A percentile compares a stretch with the other conserved stretches of the same genome.
These are phyloP conservation scores for Eragrostis nindensis DNA, from an alignment of 176 grass and related monocot genomes.

Conservation along the genomic window DNA sequence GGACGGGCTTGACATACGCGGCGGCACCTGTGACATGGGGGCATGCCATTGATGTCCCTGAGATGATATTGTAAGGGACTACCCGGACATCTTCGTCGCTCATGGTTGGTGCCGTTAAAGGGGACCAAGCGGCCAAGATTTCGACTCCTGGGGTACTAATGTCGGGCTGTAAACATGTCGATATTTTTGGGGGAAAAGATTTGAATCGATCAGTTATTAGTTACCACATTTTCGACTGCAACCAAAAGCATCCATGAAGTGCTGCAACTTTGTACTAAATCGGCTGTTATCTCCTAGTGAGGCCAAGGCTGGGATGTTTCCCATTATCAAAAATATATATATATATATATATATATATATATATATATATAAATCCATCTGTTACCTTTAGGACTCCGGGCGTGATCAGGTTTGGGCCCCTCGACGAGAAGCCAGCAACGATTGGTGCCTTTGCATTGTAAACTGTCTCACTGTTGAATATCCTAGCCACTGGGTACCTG, in stretches of 20 bases:
- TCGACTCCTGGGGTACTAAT: conserved; percentile 3
- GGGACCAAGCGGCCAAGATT: conserved; percentile 34
- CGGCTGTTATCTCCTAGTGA: no score
- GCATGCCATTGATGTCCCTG: background rate
- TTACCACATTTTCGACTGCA: background rate
- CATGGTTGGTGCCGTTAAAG: background rate
- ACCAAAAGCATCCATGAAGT: background rate
- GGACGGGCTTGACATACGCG: conserved; percentile 21
- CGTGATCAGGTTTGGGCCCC: background rate
- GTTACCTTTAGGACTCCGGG: conserved; percentile 1
- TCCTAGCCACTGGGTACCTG: background rate
- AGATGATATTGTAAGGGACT: background rate
- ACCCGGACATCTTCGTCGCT: background rate
- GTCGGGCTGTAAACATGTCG: background rate
- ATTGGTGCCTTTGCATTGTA: background rate
- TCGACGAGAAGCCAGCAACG: background rate
- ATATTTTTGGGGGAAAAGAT: background rate
- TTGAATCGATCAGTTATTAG: no score
- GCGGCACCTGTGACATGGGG: background rate
- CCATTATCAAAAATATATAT: no score
- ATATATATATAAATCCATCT: no score
- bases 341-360: no score
- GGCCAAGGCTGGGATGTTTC: no score
- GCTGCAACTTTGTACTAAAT: no score
- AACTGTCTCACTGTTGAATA: background rate